Evolutionary conservation across 1,139 yeast genomes (phyloP).

Genomic region (Saccharomycopsis hybrid): DNA sequence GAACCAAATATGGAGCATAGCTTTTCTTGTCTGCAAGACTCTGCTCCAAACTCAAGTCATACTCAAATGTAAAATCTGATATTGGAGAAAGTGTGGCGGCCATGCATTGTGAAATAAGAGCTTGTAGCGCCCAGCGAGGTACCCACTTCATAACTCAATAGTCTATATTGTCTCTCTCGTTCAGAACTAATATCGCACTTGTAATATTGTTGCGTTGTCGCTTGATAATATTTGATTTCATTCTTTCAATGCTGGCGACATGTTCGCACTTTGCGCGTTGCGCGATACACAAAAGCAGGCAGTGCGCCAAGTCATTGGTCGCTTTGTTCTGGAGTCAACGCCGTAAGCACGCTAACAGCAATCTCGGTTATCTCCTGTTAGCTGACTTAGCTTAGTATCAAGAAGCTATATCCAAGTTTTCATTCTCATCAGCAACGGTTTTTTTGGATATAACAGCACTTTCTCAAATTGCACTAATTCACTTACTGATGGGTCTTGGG

Average conservation of each 20-base stretch:
- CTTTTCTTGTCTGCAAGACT: no score
- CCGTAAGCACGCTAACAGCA: no score
- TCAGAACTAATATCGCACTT: neutral
- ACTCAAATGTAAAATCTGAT: no score
- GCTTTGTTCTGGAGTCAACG: neutral
- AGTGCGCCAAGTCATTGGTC: neutral
- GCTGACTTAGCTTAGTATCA: conserved; percentile 1
- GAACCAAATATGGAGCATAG: conserved; percentile 10
- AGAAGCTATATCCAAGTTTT: conserved; percentile 17
- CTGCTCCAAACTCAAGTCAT: no score
- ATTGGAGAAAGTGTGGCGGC: neutral
- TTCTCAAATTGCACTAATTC: no score
- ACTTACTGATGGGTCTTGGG: no score
- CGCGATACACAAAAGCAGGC: neutral
- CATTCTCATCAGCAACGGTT: conserved; percentile 30
- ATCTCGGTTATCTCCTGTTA: no score
- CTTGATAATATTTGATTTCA: neutral
- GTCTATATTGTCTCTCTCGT: neutral
- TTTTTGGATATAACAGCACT: no score
- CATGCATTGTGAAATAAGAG: neutral
- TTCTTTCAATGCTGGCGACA: neutral
- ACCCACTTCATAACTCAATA: neutral
- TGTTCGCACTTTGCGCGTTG: neutral
- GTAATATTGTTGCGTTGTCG: neutral
- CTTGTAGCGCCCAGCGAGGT: neutral